Percentiles rank a stretch among this genome's conserved stretches.
Conservation (phyloP, 805 yeast genomes). For the Dipodascus geniculatus region DNA sequence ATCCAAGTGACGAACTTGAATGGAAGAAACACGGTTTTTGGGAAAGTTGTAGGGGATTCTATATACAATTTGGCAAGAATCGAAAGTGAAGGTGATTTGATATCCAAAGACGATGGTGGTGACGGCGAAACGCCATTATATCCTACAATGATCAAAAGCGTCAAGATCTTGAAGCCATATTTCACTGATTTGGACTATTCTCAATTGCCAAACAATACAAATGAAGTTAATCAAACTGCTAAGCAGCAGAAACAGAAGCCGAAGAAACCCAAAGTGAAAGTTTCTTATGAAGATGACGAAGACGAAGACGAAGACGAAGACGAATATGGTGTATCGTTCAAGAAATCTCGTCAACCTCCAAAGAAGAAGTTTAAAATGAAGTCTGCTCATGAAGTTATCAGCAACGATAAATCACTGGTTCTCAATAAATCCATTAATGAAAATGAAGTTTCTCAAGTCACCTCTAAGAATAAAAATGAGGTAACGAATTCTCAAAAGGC, state of each 20-base stretch:
- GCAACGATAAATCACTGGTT: background rate
- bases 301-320: slow-evolving; percentile 27
- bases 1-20: slow-evolving; percentile 23
- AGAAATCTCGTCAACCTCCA: background rate
- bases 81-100: slow-evolving; percentile 33
- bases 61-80: slow-evolving; percentile 42
- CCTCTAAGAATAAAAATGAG: no score
- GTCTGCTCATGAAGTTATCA: slow-evolving; percentile 16
- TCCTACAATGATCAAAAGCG: slow-evolving; percentile 35
- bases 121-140: slow-evolving; percentile 34
- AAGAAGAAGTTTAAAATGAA: slow-evolving; percentile 16
- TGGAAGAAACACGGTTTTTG: slow-evolving; percentile 38
- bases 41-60: slow-evolving; percentile 45
- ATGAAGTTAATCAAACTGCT: slow-evolving; percentile 5
- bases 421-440: no score
- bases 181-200: slow-evolving; percentile 33
- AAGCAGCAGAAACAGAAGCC: slow-evolving; percentile 9
- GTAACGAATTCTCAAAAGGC: no score
- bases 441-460: no score
- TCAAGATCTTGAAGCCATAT: slow-evolving; percentile 35
- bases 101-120: slow-evolving; percentile 26
- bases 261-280: slow-evolving; percentile 25
- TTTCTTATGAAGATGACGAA: slow-evolving; percentile 30
- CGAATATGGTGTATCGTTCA: slow-evolving; percentile 9
- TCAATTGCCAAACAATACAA: slow-evolving; percentile 2